Base-by-base conservation (phyloP, 179 eudicot species). In the Beta lomatogona region DNA sequence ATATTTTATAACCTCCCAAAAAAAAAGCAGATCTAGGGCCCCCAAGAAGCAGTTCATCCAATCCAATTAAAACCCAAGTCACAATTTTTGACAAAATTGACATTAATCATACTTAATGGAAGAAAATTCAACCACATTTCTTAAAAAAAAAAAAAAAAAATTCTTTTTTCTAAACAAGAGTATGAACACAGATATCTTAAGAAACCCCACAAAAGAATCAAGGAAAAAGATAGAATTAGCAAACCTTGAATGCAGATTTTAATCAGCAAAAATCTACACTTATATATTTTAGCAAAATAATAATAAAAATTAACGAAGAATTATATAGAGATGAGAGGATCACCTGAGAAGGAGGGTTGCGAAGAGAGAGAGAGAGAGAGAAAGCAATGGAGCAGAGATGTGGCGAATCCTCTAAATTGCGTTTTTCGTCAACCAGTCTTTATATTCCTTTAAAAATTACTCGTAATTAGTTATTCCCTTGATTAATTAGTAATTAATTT, bases 331-430 rank as follows among this genome's bases (percentile, higher is more conserved):
- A 79, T 57, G 76, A 57, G 14, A 58, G 76, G 22, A 52, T 72
- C 19, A 81, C 79, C 80, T 76, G 75, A 46, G 75, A 70, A 36
- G 71, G 10, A 16, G 48, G 44, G 72, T 4, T 10, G 79, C 25
- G 50, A 50, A 5, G 28, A 25, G 28, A 25, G 52, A 25, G 74
- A 74, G 72, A 52, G n/a, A n/a, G 45, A 81, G 58, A 75, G 66
- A 55, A 55, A 55, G 58, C 61, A 75, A 81, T 57, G 80, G 76
- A 57, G 59, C 52, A 45, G 21, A 16, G 50, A 22, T 75, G 83
- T 81, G 79, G 80, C 79, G 80, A 45, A 55, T 81, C 75, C 60
- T 22, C 79, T 75, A 25, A 64, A 13, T n/a, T 9, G 52, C 61
- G 31, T 41, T 53, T 4, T 53, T 22, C 16, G 53, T 63, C 59